A percentile compares a stretch with the other conserved stretches of the same genome.
Evolutionary conservation across 2,329 filamentous ascomycete species (phyloP).

Genomic region (Dactylonectria macrodidyma): DNA sequence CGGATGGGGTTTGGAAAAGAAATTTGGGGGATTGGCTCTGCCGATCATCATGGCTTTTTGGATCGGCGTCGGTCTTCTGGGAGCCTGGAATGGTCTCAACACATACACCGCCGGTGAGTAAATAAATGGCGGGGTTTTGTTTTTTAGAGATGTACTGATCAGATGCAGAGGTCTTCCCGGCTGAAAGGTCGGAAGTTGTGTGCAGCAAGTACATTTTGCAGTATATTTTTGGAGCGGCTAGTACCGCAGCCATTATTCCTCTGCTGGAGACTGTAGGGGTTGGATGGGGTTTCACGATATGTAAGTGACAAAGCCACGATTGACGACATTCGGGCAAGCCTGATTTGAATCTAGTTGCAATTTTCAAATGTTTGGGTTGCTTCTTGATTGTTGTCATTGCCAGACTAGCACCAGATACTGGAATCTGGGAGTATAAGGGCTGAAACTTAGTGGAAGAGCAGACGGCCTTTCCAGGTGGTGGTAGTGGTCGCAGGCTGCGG

Average conservation of each 20-base stretch:
- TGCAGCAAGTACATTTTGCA: slow-evolving; percentile 28
- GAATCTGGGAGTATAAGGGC: no score
- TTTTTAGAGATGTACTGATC: background rate
- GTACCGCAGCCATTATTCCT: slow-evolving; percentile 15
- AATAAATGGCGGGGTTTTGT: no score
- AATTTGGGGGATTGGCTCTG: slow-evolving; percentile 12
- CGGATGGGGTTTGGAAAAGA: slow-evolving; percentile 19
- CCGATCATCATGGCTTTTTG: slow-evolving; percentile 28
- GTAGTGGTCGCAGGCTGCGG: no score
- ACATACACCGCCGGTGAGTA: slow-evolving; percentile 25
- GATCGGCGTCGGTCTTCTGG: slow-evolving; percentile 30
- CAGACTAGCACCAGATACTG: no score
- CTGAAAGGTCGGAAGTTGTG: slow-evolving; percentile 20
- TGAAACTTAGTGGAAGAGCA: no score
- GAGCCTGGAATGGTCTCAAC: slow-evolving; percentile 27
- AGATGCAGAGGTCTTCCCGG: slow-evolving; percentile 19
- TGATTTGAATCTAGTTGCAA: no score
- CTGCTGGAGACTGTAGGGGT: slow-evolving; percentile 18
- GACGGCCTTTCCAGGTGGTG: no score
- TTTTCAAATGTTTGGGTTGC: no score
- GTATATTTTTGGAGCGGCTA: slow-evolving; percentile 21
- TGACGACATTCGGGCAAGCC: no score
- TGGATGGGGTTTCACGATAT: slow-evolving; percentile 23
- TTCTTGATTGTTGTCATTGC: no score
- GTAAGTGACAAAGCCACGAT: background rate